Evolutionary conservation across 192 early-diverging fungal species (phyloP).

Genomic region (Backusella tuberculispora): DNA sequence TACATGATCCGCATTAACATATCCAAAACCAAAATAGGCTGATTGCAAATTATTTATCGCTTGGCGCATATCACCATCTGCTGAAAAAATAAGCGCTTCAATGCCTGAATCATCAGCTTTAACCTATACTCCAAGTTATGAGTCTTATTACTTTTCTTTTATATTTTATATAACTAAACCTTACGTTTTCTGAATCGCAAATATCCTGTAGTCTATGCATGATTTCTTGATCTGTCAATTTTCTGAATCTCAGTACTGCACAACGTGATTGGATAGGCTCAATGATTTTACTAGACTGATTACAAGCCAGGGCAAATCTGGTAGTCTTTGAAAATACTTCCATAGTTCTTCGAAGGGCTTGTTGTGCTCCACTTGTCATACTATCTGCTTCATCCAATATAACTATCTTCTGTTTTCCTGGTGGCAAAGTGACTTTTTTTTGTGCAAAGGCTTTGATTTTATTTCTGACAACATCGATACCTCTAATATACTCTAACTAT

Average conservation of each 20-base stretch:
- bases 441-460: slow-evolving; percentile 99
- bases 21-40: slow-evolving; percentile 84
- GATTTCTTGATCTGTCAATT: slow-evolving; percentile 80
- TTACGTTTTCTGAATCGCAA: slow-evolving; percentile 79
- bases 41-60: slow-evolving; percentile 97
- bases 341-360: slow-evolving; percentile 97
- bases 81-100: slow-evolving; percentile 92
- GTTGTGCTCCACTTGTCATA: slow-evolving; percentile 97
- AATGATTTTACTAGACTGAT: slow-evolving; percentile 95
- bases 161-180: not conserved
- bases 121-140: slow-evolving; percentile 50
- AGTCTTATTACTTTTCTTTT: not conserved
- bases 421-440: slow-evolving; percentile 93
- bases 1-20: slow-evolving; percentile 87
- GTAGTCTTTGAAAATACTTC: slow-evolving; percentile 96
- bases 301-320: slow-evolving; percentile 96
- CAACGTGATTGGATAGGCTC: slow-evolving; percentile 98
- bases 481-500: slow-evolving; percentile 51
- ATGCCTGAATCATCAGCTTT: slow-evolving; percentile 86
- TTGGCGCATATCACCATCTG: slow-evolving; percentile 99
- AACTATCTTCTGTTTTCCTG: slow-evolving; percentile 85
- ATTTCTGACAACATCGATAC: slow-evolving; percentile 96
- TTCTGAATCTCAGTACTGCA: slow-evolving; percentile 86
- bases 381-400: slow-evolving; percentile 99
- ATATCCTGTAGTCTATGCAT: slow-evolving; percentile 82